A percentile compares a stretch with the other conserved stretches of the same genome.
Evolutionary conservation across 805 yeast genomes (phyloP).

Genomic region (Yamadazyma sp.): DNA sequence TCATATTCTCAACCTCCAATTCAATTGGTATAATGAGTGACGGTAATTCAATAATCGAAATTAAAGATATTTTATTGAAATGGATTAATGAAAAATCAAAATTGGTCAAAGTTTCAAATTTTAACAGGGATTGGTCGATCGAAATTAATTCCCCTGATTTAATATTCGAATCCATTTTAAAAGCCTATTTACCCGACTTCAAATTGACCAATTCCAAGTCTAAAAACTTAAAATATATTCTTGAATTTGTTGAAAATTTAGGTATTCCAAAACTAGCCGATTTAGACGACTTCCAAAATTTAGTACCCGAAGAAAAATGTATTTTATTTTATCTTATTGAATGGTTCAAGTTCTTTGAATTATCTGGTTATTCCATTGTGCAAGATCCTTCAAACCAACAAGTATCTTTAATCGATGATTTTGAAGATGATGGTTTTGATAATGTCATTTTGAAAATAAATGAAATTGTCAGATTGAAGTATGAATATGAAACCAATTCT

Average conservation of each 20-base stretch:
- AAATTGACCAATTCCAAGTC: constrained; percentile 22
- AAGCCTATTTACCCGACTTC: constrained; percentile 19
- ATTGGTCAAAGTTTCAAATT: constrained; percentile 39
- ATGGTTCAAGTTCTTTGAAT: constrained; percentile 48
- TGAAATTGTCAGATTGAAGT: constrained; percentile 19
- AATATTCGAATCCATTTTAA: constrained; percentile 39
- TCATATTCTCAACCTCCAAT: constrained; percentile 37
- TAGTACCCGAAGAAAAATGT: constrained; percentile 58
- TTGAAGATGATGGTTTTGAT: constrained; percentile 6
- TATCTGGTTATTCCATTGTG: neutral
- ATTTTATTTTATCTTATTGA: constrained; percentile 57
- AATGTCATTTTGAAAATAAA: constrained; percentile 13
- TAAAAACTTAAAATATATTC: constrained; percentile 32
- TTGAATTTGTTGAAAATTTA: constrained; percentile 41
- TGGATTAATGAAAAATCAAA: constrained; percentile 47
- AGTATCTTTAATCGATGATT: constrained; percentile 1
- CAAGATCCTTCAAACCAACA: neutral
- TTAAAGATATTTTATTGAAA: constrained; percentile 31
- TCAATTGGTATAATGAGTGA: constrained; percentile 19
- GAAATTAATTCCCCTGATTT: constrained; percentile 47
- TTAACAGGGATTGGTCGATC: constrained; percentile 53
- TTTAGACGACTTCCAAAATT: constrained; percentile 48
- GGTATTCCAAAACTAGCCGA: constrained; percentile 54
- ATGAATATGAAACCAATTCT: constrained; percentile 30
- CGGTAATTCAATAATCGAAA: constrained; percentile 25